Evolutionary conservation across 2,329 filamentous ascomycete species (phyloP).

Genomic region (Fusarium buharicum): DNA sequence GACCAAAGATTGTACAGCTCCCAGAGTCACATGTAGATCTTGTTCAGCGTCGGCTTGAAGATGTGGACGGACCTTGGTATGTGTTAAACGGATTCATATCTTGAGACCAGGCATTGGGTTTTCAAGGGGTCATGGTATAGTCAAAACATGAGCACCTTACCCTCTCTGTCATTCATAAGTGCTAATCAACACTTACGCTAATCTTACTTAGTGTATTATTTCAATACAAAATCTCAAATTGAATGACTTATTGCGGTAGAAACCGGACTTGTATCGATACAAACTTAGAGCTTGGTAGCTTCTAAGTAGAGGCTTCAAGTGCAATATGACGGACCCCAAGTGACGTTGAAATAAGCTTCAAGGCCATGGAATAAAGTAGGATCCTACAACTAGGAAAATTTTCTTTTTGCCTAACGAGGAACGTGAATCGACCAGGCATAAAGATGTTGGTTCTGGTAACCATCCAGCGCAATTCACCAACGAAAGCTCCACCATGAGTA

Average conservation of each 20-base stretch:
- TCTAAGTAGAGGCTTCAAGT: background rate
- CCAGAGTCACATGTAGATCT: too few relatives aligned
- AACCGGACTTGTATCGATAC: too few relatives aligned
- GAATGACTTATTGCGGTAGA: too few relatives aligned
- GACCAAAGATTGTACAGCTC: background rate
- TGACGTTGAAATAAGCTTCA: constrained; percentile 41
- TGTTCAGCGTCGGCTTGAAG: background rate
- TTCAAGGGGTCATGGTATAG: too few relatives aligned
- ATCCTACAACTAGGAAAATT: background rate
- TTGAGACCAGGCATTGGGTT: background rate
- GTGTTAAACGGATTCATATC: background rate
- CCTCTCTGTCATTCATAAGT: too few relatives aligned
- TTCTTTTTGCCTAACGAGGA: constrained; percentile 10
- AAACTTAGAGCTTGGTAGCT: background rate
- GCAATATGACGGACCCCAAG: background rate
- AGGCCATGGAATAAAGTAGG: background rate
- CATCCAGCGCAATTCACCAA: background rate
- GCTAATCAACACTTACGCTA: too few relatives aligned
- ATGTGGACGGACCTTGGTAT: background rate
- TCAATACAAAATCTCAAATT: too few relatives aligned
- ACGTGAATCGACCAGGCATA: constrained; percentile 9
- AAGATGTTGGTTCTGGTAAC: background rate
- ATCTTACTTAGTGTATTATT: too few relatives aligned
- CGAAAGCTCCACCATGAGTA: background rate
- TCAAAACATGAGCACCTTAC: too few relatives aligned